A percentile compares a stretch with the other conserved stretches of the same genome.
Evolutionary conservation across 305 asterid species (phyloP).

Genomic region (Rubia balearica): DNA sequence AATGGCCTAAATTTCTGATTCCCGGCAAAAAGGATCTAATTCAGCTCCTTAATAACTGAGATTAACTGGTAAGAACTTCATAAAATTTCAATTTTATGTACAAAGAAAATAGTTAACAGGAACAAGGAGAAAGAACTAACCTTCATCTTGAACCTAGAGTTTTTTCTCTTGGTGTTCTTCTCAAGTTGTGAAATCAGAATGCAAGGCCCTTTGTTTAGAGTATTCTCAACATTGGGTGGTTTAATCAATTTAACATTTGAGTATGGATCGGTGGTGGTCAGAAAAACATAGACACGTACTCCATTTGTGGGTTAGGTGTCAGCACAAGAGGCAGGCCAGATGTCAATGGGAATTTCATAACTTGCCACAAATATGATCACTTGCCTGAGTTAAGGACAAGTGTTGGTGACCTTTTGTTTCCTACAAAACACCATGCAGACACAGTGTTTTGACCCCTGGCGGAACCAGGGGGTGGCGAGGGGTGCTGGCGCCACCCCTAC

Average conservation of each 20-base stretch:
- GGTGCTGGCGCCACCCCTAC: no score
- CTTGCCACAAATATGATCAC: slow-evolving; percentile 5
- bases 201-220: not conserved
- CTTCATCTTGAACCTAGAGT: slow-evolving; percentile 8
- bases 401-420: slow-evolving; percentile 4
- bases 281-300: slow-evolving; percentile 14
- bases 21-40: not conserved
- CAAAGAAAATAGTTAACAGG: not conserved
- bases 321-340: not conserved
- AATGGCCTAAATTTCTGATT: not conserved
- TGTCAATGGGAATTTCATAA: slow-evolving; percentile 4
- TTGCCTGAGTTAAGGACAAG: not conserved
- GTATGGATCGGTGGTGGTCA: not conserved
- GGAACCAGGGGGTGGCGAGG: no score
- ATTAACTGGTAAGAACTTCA: not conserved
- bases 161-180: not conserved
- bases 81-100: not conserved
- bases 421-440: not conserved
- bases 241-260: not conserved
- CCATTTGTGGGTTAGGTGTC: not conserved
- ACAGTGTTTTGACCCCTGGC: no score
- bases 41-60: not conserved
- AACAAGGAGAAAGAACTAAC: not conserved
- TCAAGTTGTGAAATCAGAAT: not conserved
- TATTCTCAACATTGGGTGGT: not conserved